Evolutionary conservation across 2,329 filamentous ascomycete genomes (phyloP).

Genomic region (Pleoardoris graminearum): DNA sequence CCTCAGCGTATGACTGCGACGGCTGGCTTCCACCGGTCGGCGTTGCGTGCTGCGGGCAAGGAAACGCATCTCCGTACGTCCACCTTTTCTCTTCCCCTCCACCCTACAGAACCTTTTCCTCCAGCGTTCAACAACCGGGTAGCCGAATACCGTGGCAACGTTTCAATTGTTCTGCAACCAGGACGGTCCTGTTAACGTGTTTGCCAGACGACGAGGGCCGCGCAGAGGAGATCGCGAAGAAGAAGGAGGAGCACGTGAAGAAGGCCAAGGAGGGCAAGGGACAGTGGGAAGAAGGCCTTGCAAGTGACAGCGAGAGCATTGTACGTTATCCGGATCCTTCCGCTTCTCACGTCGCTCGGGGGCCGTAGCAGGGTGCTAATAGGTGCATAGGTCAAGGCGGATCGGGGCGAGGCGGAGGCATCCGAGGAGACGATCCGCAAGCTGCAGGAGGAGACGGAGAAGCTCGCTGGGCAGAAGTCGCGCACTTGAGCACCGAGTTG

Average conservation of each 20-base stretch:
- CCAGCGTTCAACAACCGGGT: background rate
- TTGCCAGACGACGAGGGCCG: constrained; percentile 34
- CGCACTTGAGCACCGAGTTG: background rate
- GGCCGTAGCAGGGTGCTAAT: too few relatives aligned
- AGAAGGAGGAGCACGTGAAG: constrained; percentile 49
- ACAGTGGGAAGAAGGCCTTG: constrained; percentile 50
- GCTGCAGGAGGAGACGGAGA: constrained; percentile 51
- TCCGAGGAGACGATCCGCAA: constrained; percentile 50
- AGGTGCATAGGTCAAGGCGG: constrained; percentile 45
- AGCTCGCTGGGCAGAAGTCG: constrained; percentile 32
- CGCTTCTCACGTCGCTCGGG: too few relatives aligned
- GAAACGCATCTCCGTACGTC: constrained; percentile 50
- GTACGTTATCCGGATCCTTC: constrained; percentile 26
- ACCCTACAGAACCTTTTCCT: background rate
- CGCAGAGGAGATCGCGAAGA: constrained; percentile 47
- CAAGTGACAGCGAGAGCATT: constrained; percentile 48
- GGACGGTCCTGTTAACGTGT: constrained; percentile 10
- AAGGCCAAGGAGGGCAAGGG: constrained; percentile 51
- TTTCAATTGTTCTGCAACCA: background rate
- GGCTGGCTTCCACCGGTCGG: constrained; percentile 43
- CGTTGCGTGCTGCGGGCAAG: constrained; percentile 47
- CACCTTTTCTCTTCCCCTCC: background rate
- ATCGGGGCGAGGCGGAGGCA: constrained; percentile 47
- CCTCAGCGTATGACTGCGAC: constrained; percentile 31
- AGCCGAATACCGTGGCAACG: background rate